These are phyloP conservation scores for Trapa bicornis DNA, from an alignment of 345 rosid genomes.

Conservation along the genomic window DNA sequence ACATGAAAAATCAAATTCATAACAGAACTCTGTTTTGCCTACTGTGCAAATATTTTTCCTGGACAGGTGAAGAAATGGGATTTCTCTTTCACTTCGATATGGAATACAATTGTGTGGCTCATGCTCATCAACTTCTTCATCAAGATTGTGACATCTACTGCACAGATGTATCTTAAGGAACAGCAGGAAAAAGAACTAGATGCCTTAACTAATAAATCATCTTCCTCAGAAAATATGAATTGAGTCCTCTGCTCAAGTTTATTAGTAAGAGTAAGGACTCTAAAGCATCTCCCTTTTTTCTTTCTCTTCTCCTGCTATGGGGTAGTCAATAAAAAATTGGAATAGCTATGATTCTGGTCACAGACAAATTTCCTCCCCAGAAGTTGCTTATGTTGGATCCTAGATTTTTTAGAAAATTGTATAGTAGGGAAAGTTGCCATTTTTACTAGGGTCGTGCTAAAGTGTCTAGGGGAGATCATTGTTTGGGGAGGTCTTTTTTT, in stretches of 20 bases:
- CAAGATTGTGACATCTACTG: constrained; percentile 74
- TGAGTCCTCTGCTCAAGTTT: constrained; percentile 2
- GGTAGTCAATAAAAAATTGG: background rate
- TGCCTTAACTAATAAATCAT: constrained; percentile 14
- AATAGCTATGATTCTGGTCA: background rate
- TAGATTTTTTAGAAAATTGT: constrained; percentile 6
- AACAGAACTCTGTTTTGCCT: background rate
- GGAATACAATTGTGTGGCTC: constrained; percentile 95
- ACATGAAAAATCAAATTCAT: background rate
- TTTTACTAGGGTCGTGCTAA: background rate
- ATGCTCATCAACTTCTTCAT: constrained; percentile 79
- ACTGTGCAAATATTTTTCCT: background rate
- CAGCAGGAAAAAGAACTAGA: constrained; percentile 61
- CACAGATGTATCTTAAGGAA: constrained; percentile 56
- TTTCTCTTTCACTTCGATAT: constrained; percentile 60
- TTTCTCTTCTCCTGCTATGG: background rate
- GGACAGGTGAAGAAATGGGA: constrained; percentile 70
- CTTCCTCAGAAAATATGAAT: constrained; percentile 4
- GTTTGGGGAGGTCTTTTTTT: constrained; percentile 1
- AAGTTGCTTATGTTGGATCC: constrained; percentile 4
- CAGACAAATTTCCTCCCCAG: constrained; percentile 2
- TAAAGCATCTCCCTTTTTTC: background rate
- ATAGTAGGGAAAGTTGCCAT: constrained; percentile 9
- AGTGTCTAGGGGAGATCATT: constrained; percentile 1
- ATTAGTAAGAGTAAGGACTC: background rate